These are phyloP conservation scores for Heliosperma pusillum DNA, from an alignment of 148 eudicot species.

Conservation along the genomic window DNA sequence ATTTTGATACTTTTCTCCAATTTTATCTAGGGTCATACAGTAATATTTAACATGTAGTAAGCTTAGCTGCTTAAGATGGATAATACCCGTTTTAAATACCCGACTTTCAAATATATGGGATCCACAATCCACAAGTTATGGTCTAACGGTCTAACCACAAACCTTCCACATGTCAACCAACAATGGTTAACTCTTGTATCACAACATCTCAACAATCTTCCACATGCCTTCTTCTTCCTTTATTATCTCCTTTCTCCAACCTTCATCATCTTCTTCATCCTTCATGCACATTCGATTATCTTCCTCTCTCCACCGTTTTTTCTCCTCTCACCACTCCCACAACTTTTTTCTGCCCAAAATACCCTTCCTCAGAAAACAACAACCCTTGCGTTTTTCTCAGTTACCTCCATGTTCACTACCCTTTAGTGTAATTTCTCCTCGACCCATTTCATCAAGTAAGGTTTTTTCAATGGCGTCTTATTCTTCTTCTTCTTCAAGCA, in stretches of 20 bases:
- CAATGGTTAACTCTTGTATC: background rate
- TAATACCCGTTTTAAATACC: too few species aligned
- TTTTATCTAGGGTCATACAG: too few species aligned
- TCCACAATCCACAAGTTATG: too few species aligned
- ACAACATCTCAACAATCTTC: background rate
- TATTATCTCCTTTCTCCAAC: background rate
- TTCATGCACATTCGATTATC: conserved; percentile 27
- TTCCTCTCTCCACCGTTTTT: conserved; percentile 29
- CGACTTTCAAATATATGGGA: too few species aligned
- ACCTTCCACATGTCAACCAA: conserved; percentile 24
- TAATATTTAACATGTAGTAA: too few species aligned
- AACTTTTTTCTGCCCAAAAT: conserved; percentile 8
- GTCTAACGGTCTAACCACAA: too few species aligned
- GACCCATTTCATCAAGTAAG: conserved; percentile 33
- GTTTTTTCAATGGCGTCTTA: conserved; percentile 53
- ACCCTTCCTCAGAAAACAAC: background rate
- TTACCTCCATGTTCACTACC: conserved; percentile 17
- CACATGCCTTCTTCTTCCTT: background rate
- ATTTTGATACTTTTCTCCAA: too few species aligned
- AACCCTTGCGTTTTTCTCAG: background rate
- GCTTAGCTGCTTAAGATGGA: too few species aligned
- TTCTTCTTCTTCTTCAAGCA: conserved; percentile 2
- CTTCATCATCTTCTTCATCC: background rate
- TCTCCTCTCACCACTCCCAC: background rate
- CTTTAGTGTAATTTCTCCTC: conserved; percentile 11